Conservation (phyloP, 2,329 filamentous ascomycete genomes). For the Exserohilum rostratum region DNA sequence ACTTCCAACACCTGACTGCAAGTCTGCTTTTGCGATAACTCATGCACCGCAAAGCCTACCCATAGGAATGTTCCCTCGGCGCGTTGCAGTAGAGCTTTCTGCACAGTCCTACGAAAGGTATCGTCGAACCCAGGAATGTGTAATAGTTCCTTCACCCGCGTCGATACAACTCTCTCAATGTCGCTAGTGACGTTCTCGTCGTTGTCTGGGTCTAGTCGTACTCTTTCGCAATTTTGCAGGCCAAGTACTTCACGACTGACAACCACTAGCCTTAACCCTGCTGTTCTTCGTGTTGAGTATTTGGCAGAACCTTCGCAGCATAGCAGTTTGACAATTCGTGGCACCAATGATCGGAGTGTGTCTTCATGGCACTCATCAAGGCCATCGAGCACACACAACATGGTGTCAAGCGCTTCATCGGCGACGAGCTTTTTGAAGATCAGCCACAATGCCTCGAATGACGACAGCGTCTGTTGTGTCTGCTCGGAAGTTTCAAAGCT, state of each 20-base stretch:
- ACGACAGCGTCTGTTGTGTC: conserved; percentile 16
- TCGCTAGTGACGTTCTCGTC: conserved; percentile 25
- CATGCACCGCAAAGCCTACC: conserved; percentile 34
- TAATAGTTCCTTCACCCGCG: conserved; percentile 26
- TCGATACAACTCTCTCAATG: conserved; percentile 33
- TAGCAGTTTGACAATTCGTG: background rate
- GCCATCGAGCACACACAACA: conserved; percentile 38
- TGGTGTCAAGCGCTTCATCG: conserved; percentile 11
- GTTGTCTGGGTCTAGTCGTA: conserved; percentile 33
- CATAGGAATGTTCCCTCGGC: conserved; percentile 45
- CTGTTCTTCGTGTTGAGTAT: no score
- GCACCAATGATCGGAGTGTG: background rate
- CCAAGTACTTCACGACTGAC: background rate
- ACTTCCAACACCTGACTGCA: conserved; percentile 9
- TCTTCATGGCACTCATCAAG: conserved; percentile 7
- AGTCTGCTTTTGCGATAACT: conserved; percentile 17
- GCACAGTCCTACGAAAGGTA: conserved; percentile 11
- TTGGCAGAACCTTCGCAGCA: no score
- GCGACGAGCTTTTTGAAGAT: conserved; percentile 24
- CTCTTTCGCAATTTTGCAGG: conserved; percentile 16
- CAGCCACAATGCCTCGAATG: conserved; percentile 23
- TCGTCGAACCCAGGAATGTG: conserved; percentile 12
- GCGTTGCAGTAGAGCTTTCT: conserved; percentile 21
- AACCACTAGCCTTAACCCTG: background rate
- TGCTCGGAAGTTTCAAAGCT: conserved; percentile 17